phyloP scores from a whole-genome alignment of 139 green algal species.

The Chlorella sp. region DNA sequence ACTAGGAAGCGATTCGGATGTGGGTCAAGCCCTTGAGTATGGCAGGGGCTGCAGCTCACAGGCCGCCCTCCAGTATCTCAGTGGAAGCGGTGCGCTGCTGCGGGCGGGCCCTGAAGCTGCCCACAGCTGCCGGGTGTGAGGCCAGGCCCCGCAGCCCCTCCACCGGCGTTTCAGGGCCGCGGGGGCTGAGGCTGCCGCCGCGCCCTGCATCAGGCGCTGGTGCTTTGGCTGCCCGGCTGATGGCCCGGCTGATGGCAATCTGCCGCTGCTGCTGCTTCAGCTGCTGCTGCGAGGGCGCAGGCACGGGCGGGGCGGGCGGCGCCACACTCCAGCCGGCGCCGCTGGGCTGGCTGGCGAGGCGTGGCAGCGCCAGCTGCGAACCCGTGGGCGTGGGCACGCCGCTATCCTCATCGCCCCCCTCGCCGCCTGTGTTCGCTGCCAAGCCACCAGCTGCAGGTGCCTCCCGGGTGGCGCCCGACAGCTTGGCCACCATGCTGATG shows the following conservation, averaged over 20 bases:
- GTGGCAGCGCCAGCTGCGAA: neutral
- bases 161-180: conserved; percentile 10
- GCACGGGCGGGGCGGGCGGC: neutral
- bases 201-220: neutral
- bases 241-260: neutral
- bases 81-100: too few species aligned
- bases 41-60: too few species aligned
- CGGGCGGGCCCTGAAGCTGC: too few species aligned
- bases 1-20: too few species aligned
- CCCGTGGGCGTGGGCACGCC: neutral
- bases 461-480: neutral
- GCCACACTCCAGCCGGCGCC: neutral
- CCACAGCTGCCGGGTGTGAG: neutral
- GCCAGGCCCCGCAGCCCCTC: neutral
- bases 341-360: neutral
- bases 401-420: neutral
- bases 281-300: neutral
- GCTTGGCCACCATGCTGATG: conserved; percentile 26
- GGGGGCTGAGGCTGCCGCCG: conserved; percentile 12
- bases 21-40: too few species aligned
- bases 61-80: too few species aligned
- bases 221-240: neutral
- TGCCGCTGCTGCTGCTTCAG: neutral
- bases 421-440: neutral
- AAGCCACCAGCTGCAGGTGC: neutral